Evolutionary conservation across 2,329 filamentous ascomycete genomes (phyloP).

Genomic region (Colletotrichum chlorophyti): DNA sequence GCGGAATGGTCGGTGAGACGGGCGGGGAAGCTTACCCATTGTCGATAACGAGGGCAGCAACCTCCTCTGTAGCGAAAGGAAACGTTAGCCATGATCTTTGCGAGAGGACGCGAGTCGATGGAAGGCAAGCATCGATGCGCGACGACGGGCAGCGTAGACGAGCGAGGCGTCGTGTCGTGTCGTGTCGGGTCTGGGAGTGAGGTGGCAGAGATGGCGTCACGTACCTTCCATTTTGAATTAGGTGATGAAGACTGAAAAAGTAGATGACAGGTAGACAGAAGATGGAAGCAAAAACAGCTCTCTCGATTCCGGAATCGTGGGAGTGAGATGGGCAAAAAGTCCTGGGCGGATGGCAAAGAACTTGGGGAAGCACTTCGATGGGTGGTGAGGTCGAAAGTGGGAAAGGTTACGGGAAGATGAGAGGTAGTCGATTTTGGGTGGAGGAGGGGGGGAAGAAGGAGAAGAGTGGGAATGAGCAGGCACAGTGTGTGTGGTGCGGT

Average conservation of each 20-base stretch:
- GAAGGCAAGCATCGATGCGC: constrained; percentile 19
- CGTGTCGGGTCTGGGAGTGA: constrained; percentile 1
- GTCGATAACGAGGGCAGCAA: constrained; percentile 99
- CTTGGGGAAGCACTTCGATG: constrained; percentile 29
- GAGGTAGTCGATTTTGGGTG: constrained; percentile 31
- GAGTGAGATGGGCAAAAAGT: constrained; percentile 29
- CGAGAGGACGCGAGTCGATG: background rate
- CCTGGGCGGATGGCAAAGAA: constrained; percentile 30
- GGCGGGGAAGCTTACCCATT: constrained; percentile 89
- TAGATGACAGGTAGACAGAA: constrained; percentile 12
- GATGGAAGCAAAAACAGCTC: constrained; percentile 26
- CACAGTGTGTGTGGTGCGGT: constrained; percentile 28
- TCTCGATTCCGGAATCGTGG: constrained; percentile 30
- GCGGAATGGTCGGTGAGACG: constrained; percentile 42
- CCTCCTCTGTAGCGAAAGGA: constrained; percentile 80
- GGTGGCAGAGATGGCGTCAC: constrained; percentile 26
- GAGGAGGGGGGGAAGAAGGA: constrained; percentile 32
- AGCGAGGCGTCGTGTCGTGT: constrained; percentile 7
- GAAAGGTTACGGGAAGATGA: constrained; percentile 30
- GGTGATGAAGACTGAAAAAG: constrained; percentile 27
- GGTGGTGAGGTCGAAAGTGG: constrained; percentile 31
- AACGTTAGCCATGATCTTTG: constrained; percentile 47
- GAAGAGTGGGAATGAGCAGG: constrained; percentile 29
- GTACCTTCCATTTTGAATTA: constrained; percentile 34
- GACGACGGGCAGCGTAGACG: constrained; percentile 10